Conservation (phyloP, 176 grass and related monocot genomes). For the Ensete glaucum region DNA sequence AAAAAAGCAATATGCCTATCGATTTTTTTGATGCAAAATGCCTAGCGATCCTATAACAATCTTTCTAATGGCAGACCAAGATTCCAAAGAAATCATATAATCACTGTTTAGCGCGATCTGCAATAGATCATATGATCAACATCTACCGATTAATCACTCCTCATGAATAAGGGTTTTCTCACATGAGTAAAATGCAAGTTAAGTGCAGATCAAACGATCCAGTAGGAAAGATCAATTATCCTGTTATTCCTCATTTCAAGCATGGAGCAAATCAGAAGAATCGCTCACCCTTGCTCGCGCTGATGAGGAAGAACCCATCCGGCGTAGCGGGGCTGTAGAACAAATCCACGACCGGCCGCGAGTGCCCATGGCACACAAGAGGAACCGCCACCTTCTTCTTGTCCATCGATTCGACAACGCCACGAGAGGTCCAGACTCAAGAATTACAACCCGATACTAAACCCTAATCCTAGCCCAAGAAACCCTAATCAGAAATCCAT, state of each 20-base stretch:
- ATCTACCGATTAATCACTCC: neutral
- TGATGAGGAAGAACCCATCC: conserved; percentile 93
- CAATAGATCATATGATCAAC: neutral
- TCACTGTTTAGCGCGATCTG: neutral
- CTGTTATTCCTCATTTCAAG: neutral
- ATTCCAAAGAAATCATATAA: neutral
- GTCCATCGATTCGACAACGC: conserved; percentile 40
- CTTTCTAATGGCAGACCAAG: neutral
- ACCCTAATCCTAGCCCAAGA: conserved; percentile 10
- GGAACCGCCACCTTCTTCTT: conserved; percentile 87
- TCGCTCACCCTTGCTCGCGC: conserved; percentile 83
- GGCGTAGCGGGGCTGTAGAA: conserved; percentile 60
- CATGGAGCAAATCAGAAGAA: neutral
- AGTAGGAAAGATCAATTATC: neutral
- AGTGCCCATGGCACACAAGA: conserved; percentile 95
- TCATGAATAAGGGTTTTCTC: neutral
- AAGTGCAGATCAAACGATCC: neutral
- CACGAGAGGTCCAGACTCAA: conserved; percentile 1
- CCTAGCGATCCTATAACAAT: neutral
- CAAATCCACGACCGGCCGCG: conserved; percentile 90
- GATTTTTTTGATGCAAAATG: too few species aligned
- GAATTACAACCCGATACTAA: neutral
- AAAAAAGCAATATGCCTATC: too few species aligned
- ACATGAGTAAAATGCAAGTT: too few species aligned
- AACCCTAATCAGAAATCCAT: neutral